Evolutionary conservation across 495 filamentous ascomycete genomes (phyloP).

Genomic region (Evernia prunastri): DNA sequence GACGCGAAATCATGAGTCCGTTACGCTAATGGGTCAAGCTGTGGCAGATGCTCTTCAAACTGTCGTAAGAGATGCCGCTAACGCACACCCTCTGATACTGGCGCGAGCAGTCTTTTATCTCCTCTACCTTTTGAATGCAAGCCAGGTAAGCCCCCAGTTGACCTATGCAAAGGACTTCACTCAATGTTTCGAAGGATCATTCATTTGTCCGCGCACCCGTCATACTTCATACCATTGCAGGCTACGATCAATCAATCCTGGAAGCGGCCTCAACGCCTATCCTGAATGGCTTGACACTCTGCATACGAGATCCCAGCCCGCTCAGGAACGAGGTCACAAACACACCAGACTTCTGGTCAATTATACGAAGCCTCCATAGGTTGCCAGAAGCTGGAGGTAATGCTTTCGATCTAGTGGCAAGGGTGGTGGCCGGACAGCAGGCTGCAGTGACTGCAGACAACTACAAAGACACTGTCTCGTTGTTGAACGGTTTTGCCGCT

Average conservation of each 20-base stretch:
- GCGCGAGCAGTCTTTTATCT: conserved; percentile 83
- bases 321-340: conserved; percentile 88
- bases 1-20: conserved; percentile 65
- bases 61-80: conserved; percentile 69
- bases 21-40: conserved; percentile 64
- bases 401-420: conserved; percentile 78
- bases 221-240: conserved; percentile 83
- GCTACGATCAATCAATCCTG: conserved; percentile 69
- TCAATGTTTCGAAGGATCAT: conserved; percentile 58
- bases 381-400: conserved; percentile 61
- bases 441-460: conserved; percentile 89
- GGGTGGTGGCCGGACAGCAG: conserved; percentile 53
- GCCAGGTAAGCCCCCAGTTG: conserved; percentile 60
- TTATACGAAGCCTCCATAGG: conserved; percentile 66
- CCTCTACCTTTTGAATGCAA: conserved; percentile 72
- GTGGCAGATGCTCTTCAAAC: conserved; percentile 74
- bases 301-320: conserved; percentile 65
- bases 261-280: conserved; percentile 68
- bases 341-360: conserved; percentile 96
- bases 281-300: conserved; percentile 71
- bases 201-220: conserved; percentile 90
- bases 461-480: conserved; percentile 73
- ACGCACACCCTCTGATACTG: conserved; percentile 71
- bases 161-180: conserved; percentile 12
- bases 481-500: conserved; percentile 85